A percentile compares a stretch with the other conserved stretches of the same genome.
Evolutionary conservation across 345 rosid genomes (phyloP).

Genomic region (Bruguiera gymnorhiza): DNA sequence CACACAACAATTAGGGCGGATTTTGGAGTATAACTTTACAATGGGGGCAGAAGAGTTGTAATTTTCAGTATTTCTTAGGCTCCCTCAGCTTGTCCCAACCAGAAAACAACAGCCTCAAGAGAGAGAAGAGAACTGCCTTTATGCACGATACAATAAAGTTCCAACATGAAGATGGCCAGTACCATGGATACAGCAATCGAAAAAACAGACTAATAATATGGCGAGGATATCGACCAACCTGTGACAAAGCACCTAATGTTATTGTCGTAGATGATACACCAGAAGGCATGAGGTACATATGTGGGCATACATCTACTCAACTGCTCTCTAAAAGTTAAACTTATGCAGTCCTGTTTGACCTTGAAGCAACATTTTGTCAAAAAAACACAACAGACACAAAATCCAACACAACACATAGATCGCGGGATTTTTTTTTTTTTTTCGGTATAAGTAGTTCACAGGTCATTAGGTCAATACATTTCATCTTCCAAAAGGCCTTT

Average conservation of each 20-base stretch:
- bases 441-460: no score
- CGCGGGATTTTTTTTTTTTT: no score
- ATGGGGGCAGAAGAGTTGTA: background rate
- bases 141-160: constrained; percentile 72
- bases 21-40: background rate
- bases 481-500: no score
- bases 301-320: background rate
- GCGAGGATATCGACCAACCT: constrained; percentile 94
- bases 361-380: no score
- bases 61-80: constrained; percentile 29
- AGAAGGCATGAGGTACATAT: background rate
- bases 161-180: constrained; percentile 99
- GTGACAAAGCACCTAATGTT: constrained; percentile 20
- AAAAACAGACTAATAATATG: constrained; percentile 94
- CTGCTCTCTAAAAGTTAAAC: no score
- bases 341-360: no score
- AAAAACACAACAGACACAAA: no score
- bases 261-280: background rate
- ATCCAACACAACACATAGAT: no score
- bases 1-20: background rate
- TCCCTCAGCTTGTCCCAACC: constrained; percentile 49
- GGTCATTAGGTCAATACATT: no score
- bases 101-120: constrained; percentile 49
- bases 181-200: constrained; percentile 93
- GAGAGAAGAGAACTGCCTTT: constrained; percentile 49